Evolutionary conservation across 768 basidiomycete species (phyloP).

Genomic region (Leccinum olivaceopallidum): DNA sequence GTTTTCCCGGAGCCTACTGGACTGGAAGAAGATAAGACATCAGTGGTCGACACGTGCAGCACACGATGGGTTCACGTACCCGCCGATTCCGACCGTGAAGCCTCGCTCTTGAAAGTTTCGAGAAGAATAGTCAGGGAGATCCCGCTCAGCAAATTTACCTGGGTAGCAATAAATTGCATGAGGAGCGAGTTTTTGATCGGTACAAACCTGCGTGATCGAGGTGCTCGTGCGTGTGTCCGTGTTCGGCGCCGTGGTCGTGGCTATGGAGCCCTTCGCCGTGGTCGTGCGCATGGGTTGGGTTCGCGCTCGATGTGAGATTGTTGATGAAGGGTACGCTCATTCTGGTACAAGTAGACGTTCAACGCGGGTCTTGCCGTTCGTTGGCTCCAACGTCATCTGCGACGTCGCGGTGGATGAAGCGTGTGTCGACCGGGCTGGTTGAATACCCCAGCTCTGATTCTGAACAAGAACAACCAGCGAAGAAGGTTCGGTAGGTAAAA

Average conservation of each 20-base stretch:
- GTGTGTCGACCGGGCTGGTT: conserved; percentile 37
- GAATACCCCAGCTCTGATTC: conserved; percentile 46
- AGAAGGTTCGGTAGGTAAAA: conserved; percentile 35
- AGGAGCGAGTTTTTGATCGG: neutral
- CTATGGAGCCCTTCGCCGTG: conserved; percentile 37
- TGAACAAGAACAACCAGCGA: conserved; percentile 36
- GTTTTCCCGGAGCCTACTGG: conserved; percentile 99
- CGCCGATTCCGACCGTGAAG: conserved; percentile 98
- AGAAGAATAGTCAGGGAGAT: conserved; percentile 82
- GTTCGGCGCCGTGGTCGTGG: conserved; percentile 69
- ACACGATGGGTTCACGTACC: conserved; percentile 50
- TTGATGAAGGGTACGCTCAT: conserved; percentile 81
- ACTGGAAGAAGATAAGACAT: conserved; percentile 40
- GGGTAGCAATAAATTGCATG: neutral
- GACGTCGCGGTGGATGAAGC: conserved; percentile 22
- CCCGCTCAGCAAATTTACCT: conserved; percentile 93
- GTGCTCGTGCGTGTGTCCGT: conserved; percentile 95
- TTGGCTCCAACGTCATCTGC: neutral
- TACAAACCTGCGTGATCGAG: conserved; percentile 80
- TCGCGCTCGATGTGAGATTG: conserved; percentile 46
- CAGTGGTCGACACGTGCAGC: neutral
- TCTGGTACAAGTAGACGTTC: neutral
- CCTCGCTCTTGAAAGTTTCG: conserved; percentile 91
- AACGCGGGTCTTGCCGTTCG: conserved; percentile 16
- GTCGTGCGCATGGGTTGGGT: conserved; percentile 54